These are phyloP conservation scores for Diaporthe citrichinensis DNA, from an alignment of 2,329 filamentous ascomycete genomes.

Conservation along the genomic window DNA sequence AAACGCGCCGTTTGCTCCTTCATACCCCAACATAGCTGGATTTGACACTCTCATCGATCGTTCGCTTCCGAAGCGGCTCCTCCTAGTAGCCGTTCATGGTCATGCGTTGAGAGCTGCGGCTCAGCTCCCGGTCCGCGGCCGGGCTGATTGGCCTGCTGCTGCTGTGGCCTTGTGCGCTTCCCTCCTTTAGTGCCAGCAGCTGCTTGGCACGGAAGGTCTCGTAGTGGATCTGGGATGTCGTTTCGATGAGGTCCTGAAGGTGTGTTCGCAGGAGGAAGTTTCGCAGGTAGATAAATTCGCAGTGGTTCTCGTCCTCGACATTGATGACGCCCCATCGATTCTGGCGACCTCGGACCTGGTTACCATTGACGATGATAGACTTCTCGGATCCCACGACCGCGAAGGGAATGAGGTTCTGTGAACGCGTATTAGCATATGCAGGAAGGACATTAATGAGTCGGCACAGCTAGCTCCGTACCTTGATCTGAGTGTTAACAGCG, in stretches of 20 bases:
- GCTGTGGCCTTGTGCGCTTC: constrained; percentile 85
- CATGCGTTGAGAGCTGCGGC: constrained; percentile 96
- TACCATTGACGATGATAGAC: constrained; percentile 96
- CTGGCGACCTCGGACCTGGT: constrained; percentile 97
- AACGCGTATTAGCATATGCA: constrained; percentile 51
- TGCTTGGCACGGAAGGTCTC: constrained; percentile 99
- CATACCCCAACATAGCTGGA: constrained; percentile 39
- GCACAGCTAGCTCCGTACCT: constrained; percentile 70
- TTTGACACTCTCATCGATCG: constrained; percentile 42
- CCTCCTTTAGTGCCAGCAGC: constrained; percentile 97
- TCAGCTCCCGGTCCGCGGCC: constrained; percentile 93
- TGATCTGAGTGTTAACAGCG: constrained; percentile 93
- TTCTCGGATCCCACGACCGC: constrained; percentile 98
- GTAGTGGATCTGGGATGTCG: constrained; percentile 99
- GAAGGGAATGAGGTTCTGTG: constrained; percentile 92
- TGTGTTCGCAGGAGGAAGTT: constrained; percentile 99
- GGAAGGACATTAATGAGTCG: background rate
- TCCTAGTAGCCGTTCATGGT: constrained; percentile 98
- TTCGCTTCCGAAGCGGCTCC: constrained; percentile 40
- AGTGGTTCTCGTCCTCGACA: constrained; percentile 99
- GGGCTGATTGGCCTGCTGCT: constrained; percentile 97
- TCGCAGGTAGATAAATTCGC: constrained; percentile 98
- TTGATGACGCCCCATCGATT: constrained; percentile 99
- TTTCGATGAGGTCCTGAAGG: constrained; percentile 98
- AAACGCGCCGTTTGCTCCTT: constrained; percentile 33